Evolutionary conservation across 139 green algal genomes (phyloP).

Genomic region (Edaphochlamys debaryana): DNA sequence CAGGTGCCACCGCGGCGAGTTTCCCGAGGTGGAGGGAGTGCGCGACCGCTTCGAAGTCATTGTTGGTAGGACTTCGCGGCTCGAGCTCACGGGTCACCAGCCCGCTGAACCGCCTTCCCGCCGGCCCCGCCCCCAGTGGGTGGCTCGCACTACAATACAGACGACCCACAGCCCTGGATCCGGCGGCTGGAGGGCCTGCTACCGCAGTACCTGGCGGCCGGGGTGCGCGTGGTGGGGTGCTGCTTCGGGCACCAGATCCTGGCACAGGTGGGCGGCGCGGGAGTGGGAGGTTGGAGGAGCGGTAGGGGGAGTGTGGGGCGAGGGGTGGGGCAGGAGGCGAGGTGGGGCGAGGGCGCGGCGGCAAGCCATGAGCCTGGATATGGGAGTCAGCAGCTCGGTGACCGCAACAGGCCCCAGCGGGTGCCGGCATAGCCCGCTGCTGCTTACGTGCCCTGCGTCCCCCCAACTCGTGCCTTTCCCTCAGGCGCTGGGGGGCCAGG

Average conservation of each 20-base stretch:
- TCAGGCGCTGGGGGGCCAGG: constrained; percentile 53
- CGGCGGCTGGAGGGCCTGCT: constrained; percentile 42
- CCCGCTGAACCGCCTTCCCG: no score
- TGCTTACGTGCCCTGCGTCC: not conserved
- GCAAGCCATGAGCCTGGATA: no score
- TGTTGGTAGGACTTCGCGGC: no score
- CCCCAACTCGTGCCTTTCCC: not conserved
- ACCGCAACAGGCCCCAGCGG: no score
- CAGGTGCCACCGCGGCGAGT: not conserved
- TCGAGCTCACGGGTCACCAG: no score
- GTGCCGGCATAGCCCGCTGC: no score
- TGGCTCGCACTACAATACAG: constrained; percentile 60
- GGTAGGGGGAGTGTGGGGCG: not conserved
- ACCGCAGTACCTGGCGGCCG: not conserved
- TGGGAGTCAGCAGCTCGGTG: no score
- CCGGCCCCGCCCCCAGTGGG: no score
- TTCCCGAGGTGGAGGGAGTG: not conserved
- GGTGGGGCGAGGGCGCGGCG: not conserved
- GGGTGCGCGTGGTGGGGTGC: constrained; percentile 51
- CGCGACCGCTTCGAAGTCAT: constrained; percentile 34
- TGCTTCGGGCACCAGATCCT: constrained; percentile 69
- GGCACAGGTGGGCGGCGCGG: not conserved
- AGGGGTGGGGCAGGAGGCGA: not conserved
- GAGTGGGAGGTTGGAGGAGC: not conserved
- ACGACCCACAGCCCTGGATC: constrained; percentile 55